Conservation (phyloP, 345 rosid genomes). For the Sisymbrium irio region DNA sequence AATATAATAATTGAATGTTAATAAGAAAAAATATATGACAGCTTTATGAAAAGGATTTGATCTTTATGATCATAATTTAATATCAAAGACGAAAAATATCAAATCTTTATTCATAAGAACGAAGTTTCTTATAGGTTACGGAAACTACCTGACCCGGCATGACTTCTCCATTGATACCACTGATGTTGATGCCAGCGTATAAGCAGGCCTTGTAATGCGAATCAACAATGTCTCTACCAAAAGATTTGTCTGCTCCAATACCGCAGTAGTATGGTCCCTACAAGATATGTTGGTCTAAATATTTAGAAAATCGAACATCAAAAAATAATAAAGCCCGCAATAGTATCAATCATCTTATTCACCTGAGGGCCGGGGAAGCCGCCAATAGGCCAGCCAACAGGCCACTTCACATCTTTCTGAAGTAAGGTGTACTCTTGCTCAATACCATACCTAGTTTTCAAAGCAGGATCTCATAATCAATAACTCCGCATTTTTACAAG, state of each 20-base stretch:
- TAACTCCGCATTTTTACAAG: too few species aligned
- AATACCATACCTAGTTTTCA: slow-evolving; percentile 49
- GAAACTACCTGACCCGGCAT: slow-evolving; percentile 69
- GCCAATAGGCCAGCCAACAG: slow-evolving; percentile 86
- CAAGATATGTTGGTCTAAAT: neutral
- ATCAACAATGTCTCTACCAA: slow-evolving; percentile 90
- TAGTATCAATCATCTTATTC: neutral
- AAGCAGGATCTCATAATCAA: neutral
- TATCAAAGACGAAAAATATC: too few species aligned
- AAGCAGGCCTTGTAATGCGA: slow-evolving; percentile 95
- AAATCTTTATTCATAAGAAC: too few species aligned
- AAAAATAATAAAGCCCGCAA: neutral
- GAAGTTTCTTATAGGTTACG: slow-evolving; percentile 7
- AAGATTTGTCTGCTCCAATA: slow-evolving; percentile 80
- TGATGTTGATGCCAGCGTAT: slow-evolving; percentile 76
- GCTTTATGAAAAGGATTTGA: too few species aligned
- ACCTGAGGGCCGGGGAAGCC: slow-evolving; percentile 96
- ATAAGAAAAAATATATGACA: too few species aligned
- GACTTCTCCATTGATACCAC: slow-evolving; percentile 97
- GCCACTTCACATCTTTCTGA: slow-evolving; percentile 86
- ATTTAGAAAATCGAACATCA: neutral
- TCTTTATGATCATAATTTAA: too few species aligned
- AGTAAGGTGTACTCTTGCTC: slow-evolving; percentile 92
- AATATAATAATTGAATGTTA: too few species aligned
- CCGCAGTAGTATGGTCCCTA: slow-evolving; percentile 96